Conservation (phyloP, 306 rosid genomes). For the Prunus fruticosa region DNA sequence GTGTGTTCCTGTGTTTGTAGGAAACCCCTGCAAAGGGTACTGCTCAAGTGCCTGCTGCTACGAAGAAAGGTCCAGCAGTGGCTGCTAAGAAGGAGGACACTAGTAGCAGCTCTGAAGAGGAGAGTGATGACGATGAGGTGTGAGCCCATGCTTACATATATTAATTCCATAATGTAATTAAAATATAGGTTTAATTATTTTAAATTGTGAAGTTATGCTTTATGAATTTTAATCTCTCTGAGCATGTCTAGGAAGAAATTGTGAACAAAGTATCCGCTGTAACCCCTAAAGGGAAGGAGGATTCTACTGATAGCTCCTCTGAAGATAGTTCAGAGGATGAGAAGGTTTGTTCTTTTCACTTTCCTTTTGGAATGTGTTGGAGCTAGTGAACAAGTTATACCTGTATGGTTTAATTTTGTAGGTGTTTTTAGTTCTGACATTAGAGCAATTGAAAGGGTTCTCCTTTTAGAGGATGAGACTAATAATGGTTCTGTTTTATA, state of each 20-base stretch:
- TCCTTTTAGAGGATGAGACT: constrained; percentile 38
- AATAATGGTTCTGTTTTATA: not conserved
- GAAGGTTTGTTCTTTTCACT: constrained; percentile 4
- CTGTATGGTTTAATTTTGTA: not conserved
- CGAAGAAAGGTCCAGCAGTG: constrained; percentile 1
- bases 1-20: not conserved
- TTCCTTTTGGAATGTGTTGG: not conserved
- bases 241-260: not conserved
- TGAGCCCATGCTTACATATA: not conserved
- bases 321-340: constrained; percentile 8
- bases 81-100: constrained; percentile 13
- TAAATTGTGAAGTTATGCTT: not conserved
- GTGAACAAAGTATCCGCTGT: constrained; percentile 8
- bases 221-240: not conserved
- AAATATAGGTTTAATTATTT: not conserved
- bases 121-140: constrained; percentile 23
- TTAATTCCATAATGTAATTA: not conserved
- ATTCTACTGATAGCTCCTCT: constrained; percentile 15
- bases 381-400: not conserved
- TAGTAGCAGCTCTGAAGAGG: constrained; percentile 34
- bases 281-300: not conserved
- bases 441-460: not conserved
- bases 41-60: not conserved
- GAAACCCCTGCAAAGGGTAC: constrained; percentile 15
- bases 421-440: no score